Evolutionary conservation across 2,329 filamentous ascomycete genomes (phyloP).

Genomic region (Peltaster fructicola): DNA sequence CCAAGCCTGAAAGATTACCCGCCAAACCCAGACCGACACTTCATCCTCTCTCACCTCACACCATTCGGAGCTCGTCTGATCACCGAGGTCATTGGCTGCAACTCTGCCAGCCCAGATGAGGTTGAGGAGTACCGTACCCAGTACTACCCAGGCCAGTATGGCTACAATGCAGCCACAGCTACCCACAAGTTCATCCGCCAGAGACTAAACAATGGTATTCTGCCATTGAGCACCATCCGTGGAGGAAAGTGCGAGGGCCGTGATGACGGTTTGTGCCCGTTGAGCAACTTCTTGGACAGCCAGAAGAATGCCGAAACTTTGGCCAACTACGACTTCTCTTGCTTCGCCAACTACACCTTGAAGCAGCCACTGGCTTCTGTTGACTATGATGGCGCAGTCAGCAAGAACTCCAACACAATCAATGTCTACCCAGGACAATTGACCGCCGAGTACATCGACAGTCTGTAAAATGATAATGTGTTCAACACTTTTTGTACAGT

Average conservation of each 20-base stretch:
- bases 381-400: constrained; percentile 31
- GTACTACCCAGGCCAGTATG: constrained; percentile 29
- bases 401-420: too few relatives aligned
- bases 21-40: constrained; percentile 27
- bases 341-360: constrained; percentile 32
- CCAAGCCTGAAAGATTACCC: constrained; percentile 26
- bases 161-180: constrained; percentile 24
- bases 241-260: constrained; percentile 27
- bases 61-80: constrained; percentile 38
- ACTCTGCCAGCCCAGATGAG: constrained; percentile 21
- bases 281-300: constrained; percentile 25
- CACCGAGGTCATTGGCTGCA: constrained; percentile 39
- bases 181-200: constrained; percentile 32
- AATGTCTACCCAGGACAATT: too few relatives aligned
- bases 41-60: constrained; percentile 33
- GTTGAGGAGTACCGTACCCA: constrained; percentile 22
- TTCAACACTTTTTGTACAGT: too few relatives aligned
- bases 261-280: constrained; percentile 28
- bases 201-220: constrained; percentile 32
- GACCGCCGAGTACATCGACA: too few relatives aligned
- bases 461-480: too few relatives aligned
- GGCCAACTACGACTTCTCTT: constrained; percentile 31
- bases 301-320: constrained; percentile 22
- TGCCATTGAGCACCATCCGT: constrained; percentile 30
- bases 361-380: constrained; percentile 19